Evolutionary conservation across 176 grass and related monocot species (phyloP).

Genomic region (Tuctoria greenei): DNA sequence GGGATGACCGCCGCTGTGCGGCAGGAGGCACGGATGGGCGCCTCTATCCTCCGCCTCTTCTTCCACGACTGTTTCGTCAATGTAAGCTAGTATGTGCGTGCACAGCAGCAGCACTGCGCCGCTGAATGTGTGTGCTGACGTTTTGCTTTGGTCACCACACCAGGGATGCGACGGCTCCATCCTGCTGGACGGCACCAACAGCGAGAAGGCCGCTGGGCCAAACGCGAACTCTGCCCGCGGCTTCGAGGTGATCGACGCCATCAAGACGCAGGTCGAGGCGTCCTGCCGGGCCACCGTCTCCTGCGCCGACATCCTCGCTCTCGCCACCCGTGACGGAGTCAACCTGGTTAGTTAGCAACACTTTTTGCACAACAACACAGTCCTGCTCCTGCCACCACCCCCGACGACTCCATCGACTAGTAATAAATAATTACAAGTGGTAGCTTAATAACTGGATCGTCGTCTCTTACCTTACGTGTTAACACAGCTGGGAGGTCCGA

Average conservation of each 20-base stretch:
- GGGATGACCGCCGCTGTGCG: slow-evolving; percentile 58
- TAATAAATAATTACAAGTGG: too few species aligned
- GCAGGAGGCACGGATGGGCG: slow-evolving; percentile 63
- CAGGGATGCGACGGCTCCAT: slow-evolving; percentile 88
- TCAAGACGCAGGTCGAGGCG: slow-evolving; percentile 67
- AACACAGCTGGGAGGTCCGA: slow-evolving; percentile 45
- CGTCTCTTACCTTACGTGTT: too few species aligned
- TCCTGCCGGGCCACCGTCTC: slow-evolving; percentile 71
- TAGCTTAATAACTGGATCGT: too few species aligned
- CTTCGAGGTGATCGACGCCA: slow-evolving; percentile 82
- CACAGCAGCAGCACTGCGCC: too few species aligned
- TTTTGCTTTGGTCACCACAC: neutral
- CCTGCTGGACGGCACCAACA: slow-evolving; percentile 70
- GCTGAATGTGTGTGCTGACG: neutral
- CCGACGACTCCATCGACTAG: too few species aligned
- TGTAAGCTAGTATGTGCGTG: slow-evolving; percentile 23
- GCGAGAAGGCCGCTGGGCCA: slow-evolving; percentile 74
- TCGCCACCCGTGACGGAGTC: slow-evolving; percentile 66
- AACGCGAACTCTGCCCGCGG: slow-evolving; percentile 72
- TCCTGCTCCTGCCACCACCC: too few species aligned
- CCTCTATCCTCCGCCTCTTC: slow-evolving; percentile 73
- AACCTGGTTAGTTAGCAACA: slow-evolving; percentile 51
- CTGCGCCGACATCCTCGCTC: slow-evolving; percentile 77
- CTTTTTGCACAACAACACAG: too few species aligned
- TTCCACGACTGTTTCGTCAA: slow-evolving; percentile 97